Evolutionary conservation across 192 early-diverging fungal species (phyloP), one percentile per base, ranked within the genome.

Genomic region (Diversispora epigaea): DNA sequence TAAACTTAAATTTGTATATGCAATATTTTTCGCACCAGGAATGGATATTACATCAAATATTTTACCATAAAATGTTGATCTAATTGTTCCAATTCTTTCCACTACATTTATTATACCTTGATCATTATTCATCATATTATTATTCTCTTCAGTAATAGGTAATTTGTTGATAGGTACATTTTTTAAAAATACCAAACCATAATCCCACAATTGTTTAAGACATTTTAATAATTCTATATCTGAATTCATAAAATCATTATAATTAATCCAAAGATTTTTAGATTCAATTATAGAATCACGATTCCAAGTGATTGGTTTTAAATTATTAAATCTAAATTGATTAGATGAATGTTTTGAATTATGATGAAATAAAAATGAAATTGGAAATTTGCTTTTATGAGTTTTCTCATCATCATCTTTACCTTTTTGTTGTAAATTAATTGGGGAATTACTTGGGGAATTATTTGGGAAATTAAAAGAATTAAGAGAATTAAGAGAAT

Each of bases 21-120:
- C 93, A 80, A 95, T 93, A 80, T 95, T 95, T 70, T 88, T 92
- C 12, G 92, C 86, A 58, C 92, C 80, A 6, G 86, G 86, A 3
- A 90, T 80, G 49, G 84, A 91, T 80, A 91, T 91, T 43, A 95
- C 93, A 80, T 95, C 87, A 87, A 89, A 94, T 19, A 85, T 85
- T 9, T 78, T 61, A 4, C 93, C 93, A 82, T 95, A 95, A 75
- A 95, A 92, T 0, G 91, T 91, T 47, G 92, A 83, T 66, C 85
- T 77, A 41, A 94, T 71, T 62, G 84, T 85, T 2, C 93, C 91
- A 74, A 95, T 91, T 68, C 85, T 69, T 65, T 88, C 80, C 1
- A 88, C 89, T 6, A 90, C 87, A 6, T 74, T 66, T 63, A 87
- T 88, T 17, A 91, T 86, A 61, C 85, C 76, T 49, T 81, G 76